phyloP scores from a whole-genome alignment of 2,329 filamentous ascomycete genomes.

The Sclerotinia trifoliorum region DNA sequence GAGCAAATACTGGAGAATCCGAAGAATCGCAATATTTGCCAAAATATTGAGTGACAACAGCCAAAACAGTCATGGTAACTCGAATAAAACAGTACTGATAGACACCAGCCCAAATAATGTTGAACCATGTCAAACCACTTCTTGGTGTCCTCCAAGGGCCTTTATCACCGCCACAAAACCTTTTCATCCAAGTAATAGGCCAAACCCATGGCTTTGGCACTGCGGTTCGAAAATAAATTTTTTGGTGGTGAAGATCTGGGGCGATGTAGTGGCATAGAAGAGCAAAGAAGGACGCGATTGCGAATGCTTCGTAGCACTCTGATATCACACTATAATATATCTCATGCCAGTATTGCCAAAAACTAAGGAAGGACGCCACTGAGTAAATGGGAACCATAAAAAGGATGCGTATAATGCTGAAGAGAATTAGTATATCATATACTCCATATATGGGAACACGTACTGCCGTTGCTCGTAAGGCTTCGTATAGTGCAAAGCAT shows the following conservation, averaged over 20 bases:
- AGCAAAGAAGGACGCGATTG: slow-evolving; percentile 83
- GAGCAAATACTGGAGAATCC: slow-evolving; percentile 73
- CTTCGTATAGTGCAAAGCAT: slow-evolving; percentile 60
- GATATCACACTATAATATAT: slow-evolving; percentile 80
- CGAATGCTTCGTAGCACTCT: slow-evolving; percentile 87
- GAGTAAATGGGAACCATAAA: slow-evolving; percentile 86
- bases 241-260: slow-evolving; percentile 74
- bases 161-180: slow-evolving; percentile 66
- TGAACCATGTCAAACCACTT: slow-evolving; percentile 88
- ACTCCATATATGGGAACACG: slow-evolving; percentile 21
- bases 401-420: slow-evolving; percentile 79
- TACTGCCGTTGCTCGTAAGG: slow-evolving; percentile 59
- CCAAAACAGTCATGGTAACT: slow-evolving; percentile 74
- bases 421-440: slow-evolving; percentile 23
- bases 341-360: slow-evolving; percentile 71
- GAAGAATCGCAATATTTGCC: slow-evolving; percentile 76
- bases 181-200: slow-evolving; percentile 69
- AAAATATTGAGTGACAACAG: slow-evolving; percentile 69
- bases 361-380: slow-evolving; percentile 69
- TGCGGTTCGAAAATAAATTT: slow-evolving; percentile 73
- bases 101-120: slow-evolving; percentile 77
- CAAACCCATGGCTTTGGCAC: slow-evolving; percentile 70
- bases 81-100: slow-evolving; percentile 86
- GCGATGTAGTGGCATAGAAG: slow-evolving; percentile 79
- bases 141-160: slow-evolving; percentile 71